Conservation (phyloP, 495 filamentous ascomycete species). For the Daldinia childiae region DNA sequence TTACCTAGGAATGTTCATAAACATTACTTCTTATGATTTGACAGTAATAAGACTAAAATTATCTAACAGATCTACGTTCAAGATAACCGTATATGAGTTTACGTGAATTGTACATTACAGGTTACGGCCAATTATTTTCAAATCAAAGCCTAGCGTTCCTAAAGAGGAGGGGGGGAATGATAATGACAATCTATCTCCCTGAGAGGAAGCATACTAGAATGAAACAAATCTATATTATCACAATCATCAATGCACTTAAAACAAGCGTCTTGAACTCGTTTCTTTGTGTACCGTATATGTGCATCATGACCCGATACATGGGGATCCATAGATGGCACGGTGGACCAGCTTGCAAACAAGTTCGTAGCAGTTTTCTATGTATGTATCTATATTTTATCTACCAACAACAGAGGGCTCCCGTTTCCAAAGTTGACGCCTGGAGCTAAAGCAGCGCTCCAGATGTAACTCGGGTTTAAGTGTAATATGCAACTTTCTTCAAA, state of each 20-base stretch:
- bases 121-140: not conserved
- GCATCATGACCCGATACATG: conserved; percentile 29
- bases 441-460: conserved; percentile 40
- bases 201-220: conserved; percentile 5
- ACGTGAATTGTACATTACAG: not conserved
- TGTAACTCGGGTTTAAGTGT: conserved; percentile 38
- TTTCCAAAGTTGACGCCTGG: conserved; percentile 25
- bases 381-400: not conserved
- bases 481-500: conserved; percentile 37
- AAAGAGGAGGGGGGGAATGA: not conserved
- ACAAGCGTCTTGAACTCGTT: conserved; percentile 29
- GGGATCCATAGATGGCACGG: conserved; percentile 3
- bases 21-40: conserved; percentile 14
- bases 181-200: conserved; percentile 4
- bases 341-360: conserved; percentile 36
- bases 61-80: not conserved
- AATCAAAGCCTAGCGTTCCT: not conserved
- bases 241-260: conserved; percentile 12
- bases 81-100: conserved; percentile 3
- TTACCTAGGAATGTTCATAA: conserved; percentile 15
- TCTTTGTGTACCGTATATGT: conserved; percentile 34
- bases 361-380: not conserved
- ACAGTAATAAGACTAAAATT: not conserved
- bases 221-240: conserved; percentile 18
- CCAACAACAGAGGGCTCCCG: conserved; percentile 27